Conservation (phyloP, 805 yeast genomes). For the Pichia pseudocactophila region DNA sequence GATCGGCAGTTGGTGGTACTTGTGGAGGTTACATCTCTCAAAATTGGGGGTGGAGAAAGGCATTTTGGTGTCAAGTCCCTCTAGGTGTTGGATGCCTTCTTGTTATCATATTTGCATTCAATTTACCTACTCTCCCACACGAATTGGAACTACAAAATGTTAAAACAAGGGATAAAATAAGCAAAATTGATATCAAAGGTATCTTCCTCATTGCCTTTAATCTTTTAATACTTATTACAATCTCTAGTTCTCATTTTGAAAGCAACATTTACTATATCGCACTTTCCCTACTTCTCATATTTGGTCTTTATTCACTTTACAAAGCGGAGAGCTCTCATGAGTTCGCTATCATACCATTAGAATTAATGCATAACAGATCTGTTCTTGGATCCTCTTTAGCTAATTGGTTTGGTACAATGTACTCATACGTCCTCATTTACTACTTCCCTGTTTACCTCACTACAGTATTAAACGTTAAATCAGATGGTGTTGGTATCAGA, state of each 20-base stretch:
- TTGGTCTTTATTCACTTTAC: constrained; percentile 10
- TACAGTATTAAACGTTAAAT: constrained; percentile 42
- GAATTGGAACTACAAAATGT: constrained; percentile 25
- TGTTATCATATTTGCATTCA: constrained; percentile 33
- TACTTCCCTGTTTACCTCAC: constrained; percentile 56
- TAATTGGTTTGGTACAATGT: constrained; percentile 52
- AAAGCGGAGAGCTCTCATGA: constrained; percentile 16
- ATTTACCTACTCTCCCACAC: constrained; percentile 38
- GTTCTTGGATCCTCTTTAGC: constrained; percentile 56
- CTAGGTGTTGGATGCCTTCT: constrained; percentile 33
- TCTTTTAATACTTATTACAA: constrained; percentile 25
- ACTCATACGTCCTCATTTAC: constrained; percentile 37
- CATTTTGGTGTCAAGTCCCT: constrained; percentile 49
- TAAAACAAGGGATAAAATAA: constrained; percentile 36
- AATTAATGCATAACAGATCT: constrained; percentile 46
- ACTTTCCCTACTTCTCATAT: constrained; percentile 1
- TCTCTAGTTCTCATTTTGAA: constrained; percentile 32
- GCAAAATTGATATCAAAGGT: constrained; percentile 44
- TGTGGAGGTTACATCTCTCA: constrained; percentile 53
- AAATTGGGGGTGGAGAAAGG: constrained; percentile 55
- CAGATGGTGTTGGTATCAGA: constrained; percentile 53
- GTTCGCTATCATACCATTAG: constrained; percentile 58
- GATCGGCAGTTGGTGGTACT: constrained; percentile 68
- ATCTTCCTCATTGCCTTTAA: constrained; percentile 25
- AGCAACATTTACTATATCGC: background rate